Base-by-base conservation (phyloP, 73 alveolate species). In the Diophrys appendiculata region DNA sequence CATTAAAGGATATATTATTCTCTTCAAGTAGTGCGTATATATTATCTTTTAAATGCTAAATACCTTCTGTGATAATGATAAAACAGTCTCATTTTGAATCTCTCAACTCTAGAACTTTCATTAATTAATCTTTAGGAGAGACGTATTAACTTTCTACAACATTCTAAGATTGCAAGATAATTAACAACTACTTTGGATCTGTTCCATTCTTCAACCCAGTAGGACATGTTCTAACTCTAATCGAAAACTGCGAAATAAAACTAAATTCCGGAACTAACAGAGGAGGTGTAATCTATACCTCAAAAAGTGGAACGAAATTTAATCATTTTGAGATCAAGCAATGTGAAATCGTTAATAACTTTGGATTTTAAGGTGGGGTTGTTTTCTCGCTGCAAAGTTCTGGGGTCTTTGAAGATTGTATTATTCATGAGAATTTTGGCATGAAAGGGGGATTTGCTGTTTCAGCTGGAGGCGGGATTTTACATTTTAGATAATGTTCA, bases 211-310 rank as follows among this genome's bases (percentile, higher is more conserved):
- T 43, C 18, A 43, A 43, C 5, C 60, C 60, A 11, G 60, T 11
- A 18, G 60, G 60, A 43, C 60, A 43, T 43, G 60, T 43, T n/a
- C n/a, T n/a, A n/a, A n/a, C n/a, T n/a, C n/a, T n/a, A n/a, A n/a
- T n/a, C n/a, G n/a, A n/a, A n/a, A n/a, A n/a, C n/a, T n/a, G n/a
- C n/a, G n/a, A n/a, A n/a, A n/a, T n/a, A n/a, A 72, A 29, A 34
- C 26, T 32, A 3, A 72, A 72, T 29, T 22, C 54, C 25, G 81
- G 72, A 22, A 52, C 52, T 11, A 43, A 69, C 0, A 25, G 52
- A 25, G 81, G 81, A 32, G 81, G 81, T 43, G 81, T 65, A 32
- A 25, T 72, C 1, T 53, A 33, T 43, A 11, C 60, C 5, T 11
- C 60, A 43, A 5, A 11, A 5, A 11, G n/a, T 11, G 60, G 60